These are phyloP conservation scores for Phytopythium ostracodes DNA, from an alignment of 352 stramenopile species.

Conservation along the genomic window DNA sequence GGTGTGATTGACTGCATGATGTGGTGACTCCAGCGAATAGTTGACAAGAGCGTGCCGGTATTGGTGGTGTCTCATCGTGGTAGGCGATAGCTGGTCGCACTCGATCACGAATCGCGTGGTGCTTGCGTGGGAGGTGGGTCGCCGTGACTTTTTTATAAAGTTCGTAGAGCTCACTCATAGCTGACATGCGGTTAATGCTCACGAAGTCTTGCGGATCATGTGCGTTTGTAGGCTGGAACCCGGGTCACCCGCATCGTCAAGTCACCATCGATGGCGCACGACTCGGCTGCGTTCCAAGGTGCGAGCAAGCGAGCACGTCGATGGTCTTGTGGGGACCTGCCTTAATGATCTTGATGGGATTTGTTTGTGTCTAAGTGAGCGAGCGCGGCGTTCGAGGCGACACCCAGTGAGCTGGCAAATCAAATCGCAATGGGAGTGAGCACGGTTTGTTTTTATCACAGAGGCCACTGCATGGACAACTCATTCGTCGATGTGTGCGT, in stretches of 20 bases:
- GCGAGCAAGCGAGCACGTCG: background rate
- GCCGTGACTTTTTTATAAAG: background rate
- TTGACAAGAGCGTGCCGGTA: background rate
- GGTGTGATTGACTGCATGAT: background rate
- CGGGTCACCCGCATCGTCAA: slow-evolving; percentile 46
- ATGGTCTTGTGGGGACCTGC: no score
- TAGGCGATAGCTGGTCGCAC: slow-evolving; percentile 72
- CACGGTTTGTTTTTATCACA: background rate
- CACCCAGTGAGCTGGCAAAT: background rate
- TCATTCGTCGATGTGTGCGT: background rate
- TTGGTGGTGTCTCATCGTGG: background rate
- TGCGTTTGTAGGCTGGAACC: slow-evolving; percentile 21
- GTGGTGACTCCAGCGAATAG: background rate
- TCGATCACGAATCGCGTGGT: slow-evolving; percentile 54
- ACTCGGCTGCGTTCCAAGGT: slow-evolving; percentile 39
- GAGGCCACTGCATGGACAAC: background rate
- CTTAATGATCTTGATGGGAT: no score
- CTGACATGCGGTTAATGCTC: no score
- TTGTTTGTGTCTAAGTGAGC: background rate
- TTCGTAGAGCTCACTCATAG: background rate
- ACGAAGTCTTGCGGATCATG: background rate
- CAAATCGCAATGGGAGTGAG: background rate
- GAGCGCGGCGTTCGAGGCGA: slow-evolving; percentile 3
- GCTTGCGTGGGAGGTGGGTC: slow-evolving; percentile 66
- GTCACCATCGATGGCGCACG: slow-evolving; percentile 38